Base-by-base conservation (phyloP, 1,139 yeast species). In the Candida albicans region DNA sequence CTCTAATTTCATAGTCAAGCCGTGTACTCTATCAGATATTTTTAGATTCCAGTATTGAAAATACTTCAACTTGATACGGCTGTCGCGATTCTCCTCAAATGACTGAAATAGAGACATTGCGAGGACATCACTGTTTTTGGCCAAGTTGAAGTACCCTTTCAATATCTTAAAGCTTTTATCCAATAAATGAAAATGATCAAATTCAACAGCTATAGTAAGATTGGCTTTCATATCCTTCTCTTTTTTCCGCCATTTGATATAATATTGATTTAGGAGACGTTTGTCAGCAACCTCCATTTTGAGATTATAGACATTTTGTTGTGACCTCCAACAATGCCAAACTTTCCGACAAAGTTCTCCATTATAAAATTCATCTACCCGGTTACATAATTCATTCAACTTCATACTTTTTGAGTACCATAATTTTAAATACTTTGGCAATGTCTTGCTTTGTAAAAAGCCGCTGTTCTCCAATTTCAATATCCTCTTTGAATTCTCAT, bases 1-100 rank as follows among this genome's bases (percentile, higher is more conserved):
- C 1, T 41, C 29, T 11, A 57, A 32, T 33, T 53, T 58, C 3
- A 51, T 47, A 39, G 55, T 49, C 24, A 47, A 26, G 4, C 10
- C 32, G 2, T 24, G 10, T 12, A 31, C 40, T 18, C 13, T 18
- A 4, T 15, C 34, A 9, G 35, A 5, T 8, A 34, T 22, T 29
- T 18, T 34, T 5, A 13, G 12, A 29, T 28, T 10, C 41, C 41
- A 39, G n/a, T 8, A 8, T 12, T 33, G 28, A 25, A 39, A 34
- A 11, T 11, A 29, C 7, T 29, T 22, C n/a, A 27, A 27, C 12
- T 26, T 7, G 8, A 33, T 28, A 18, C 37, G 41, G 2, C 10
- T 10, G 13, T 39, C 32, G 11, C 30, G 24, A n/a, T 28, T 34
- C 22, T 39, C 34, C 25, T 39, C 38, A 33, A 34, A 33, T 10